phyloP scores from a whole-genome alignment of 2,329 filamentous ascomycete genomes.

The Epichloe sibirici region DNA sequence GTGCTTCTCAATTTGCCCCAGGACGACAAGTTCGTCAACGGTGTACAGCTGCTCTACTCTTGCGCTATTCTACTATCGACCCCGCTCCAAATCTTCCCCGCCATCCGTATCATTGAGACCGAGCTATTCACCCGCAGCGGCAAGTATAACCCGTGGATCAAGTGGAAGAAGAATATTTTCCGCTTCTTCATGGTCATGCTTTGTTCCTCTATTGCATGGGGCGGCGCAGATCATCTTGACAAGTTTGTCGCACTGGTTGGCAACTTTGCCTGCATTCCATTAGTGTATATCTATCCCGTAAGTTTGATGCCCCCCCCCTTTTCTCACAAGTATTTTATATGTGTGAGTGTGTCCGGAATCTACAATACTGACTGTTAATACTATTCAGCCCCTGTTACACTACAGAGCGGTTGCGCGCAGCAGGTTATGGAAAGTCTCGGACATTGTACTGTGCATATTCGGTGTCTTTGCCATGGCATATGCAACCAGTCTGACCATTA shows the following conservation, averaged over 20 bases:
- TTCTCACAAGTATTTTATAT: background rate
- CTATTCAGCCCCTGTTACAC: conserved; percentile 72
- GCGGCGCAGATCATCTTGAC: conserved; percentile 83
- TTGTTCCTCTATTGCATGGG: conserved; percentile 82
- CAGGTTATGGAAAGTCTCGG: conserved; percentile 53
- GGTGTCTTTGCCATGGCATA: conserved; percentile 83
- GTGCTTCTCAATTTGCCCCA: conserved; percentile 94
- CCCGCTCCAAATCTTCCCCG: conserved; percentile 91
- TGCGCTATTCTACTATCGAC: conserved; percentile 92
- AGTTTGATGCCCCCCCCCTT: conserved; percentile 26
- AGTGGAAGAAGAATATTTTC: conserved; percentile 99
- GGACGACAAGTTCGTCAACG: conserved; percentile 89
- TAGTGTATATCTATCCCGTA: conserved; percentile 97
- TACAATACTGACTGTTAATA: conserved; percentile 19
- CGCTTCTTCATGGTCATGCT: conserved; percentile 84
- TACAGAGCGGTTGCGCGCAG: conserved; percentile 66
- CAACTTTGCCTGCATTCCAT: conserved; percentile 92
- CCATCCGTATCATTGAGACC: conserved; percentile 92
- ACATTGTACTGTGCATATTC: conserved; percentile 68
- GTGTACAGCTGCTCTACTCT: conserved; percentile 94
- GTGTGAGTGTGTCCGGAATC: background rate
- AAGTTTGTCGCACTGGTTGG: conserved; percentile 96
- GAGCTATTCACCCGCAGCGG: conserved; percentile 86
- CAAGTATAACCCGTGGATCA: conserved; percentile 97
- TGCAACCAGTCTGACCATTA: conserved; percentile 74